Evolutionary conservation across 1,139 yeast genomes (phyloP).

Genomic region (Geotrichum reessii): DNA sequence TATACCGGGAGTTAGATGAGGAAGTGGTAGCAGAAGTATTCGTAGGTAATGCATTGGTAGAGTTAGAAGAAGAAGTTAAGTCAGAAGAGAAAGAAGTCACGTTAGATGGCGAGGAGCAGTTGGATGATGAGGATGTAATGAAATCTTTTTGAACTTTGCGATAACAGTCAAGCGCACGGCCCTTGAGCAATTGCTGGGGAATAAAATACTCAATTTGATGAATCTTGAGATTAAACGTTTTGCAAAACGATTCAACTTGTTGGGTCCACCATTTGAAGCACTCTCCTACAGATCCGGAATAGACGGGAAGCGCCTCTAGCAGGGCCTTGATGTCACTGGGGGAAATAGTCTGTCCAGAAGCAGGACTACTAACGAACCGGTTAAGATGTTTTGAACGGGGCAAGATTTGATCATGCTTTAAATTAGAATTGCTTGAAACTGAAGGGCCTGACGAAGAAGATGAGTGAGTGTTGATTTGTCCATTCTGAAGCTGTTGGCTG

Average conservation of each 20-base stretch:
- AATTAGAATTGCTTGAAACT: background rate
- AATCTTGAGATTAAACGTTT: conserved; percentile 13
- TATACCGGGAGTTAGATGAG: background rate
- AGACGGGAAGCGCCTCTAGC: conserved; percentile 15
- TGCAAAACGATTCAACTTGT: conserved; percentile 19
- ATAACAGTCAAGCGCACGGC: conserved; percentile 14
- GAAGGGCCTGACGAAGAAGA: background rate
- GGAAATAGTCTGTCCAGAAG: background rate
- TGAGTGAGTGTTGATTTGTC: background rate
- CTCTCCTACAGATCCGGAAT: conserved; percentile 15
- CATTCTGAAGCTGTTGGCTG: background rate
- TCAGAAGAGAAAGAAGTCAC: background rate
- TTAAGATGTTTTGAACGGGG: background rate
- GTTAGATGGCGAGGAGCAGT: background rate
- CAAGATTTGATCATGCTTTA: background rate
- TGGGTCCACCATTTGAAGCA: conserved; percentile 18
- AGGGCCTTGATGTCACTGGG: conserved; percentile 15
- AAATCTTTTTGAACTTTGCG: conserved; percentile 8
- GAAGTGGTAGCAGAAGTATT: background rate
- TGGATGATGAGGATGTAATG: background rate
- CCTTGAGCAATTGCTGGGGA: conserved; percentile 15
- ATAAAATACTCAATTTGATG: conserved; percentile 14
- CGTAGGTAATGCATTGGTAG: background rate
- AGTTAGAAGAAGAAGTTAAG: background rate
- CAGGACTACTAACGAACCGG: background rate